Base-by-base conservation (phyloP, 139 green algal genomes). In the Chlamydomonas incerta region DNA sequence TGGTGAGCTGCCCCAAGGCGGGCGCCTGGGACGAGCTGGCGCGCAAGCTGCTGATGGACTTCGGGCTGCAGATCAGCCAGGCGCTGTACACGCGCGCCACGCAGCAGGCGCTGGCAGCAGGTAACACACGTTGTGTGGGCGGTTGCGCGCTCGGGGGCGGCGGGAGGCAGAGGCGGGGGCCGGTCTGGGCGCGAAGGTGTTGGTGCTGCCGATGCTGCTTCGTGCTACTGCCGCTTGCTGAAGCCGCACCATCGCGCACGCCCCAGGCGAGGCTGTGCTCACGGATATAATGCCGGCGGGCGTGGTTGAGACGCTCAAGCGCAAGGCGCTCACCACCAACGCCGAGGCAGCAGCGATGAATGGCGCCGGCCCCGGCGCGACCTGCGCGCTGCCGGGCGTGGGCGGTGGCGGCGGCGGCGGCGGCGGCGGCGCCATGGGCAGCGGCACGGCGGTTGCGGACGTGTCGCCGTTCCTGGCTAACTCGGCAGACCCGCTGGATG, bases 61-160 rank as follows among this genome's bases (percentile, higher is more conserved):
- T 76, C 0, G 70, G 70, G 31, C 37, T 76, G 24, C 70, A 76
- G 70, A 62, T 76, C 70, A 62, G 41, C 24, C 70, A 76, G 70
- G 57, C 74, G 52, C 55, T 82, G 6, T 82, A 72, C 55, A 68
- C 55, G 5, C 10, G 74, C 13, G 55, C 55, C 17, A 71, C 33
- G 20, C 82, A 80, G 75, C 58, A 85, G 67, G 62, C 83, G 66
- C 71, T 85, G 37, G 67, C 67, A 2, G 70, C 70, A 21, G 68
- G 68, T 74, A n/a, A n/a, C n/a, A n/a, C n/a, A n/a, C n/a, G n/a
- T n/a, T n/a, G n/a, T n/a, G n/a, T n/a, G n/a, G n/a, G n/a, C n/a
- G n/a, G n/a, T n/a, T n/a, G n/a, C n/a, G n/a, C n/a, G n/a, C n/a
- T n/a, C n/a, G n/a, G n/a, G n/a, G n/a, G n/a, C n/a, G n/a, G n/a